phyloP scores from a whole-genome alignment of 129 eudicot species.

The Artemisia annua region DNA sequence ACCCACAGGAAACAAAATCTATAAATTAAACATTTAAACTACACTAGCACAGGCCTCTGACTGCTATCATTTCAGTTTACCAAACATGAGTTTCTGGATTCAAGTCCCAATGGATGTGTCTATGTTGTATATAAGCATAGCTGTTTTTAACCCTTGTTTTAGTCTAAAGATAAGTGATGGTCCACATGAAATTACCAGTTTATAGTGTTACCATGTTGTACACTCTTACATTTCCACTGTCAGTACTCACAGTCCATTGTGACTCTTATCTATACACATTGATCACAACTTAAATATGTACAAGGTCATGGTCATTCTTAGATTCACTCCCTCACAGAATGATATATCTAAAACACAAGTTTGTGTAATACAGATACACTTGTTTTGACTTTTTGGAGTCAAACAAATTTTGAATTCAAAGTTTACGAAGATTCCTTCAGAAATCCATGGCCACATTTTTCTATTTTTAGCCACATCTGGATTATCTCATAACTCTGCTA shows the following conservation, averaged over 20 bases:
- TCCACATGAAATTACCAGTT: slow-evolving; percentile 4
- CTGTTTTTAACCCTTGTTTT: neutral
- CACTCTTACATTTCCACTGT: neutral
- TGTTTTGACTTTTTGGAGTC: slow-evolving; percentile 3
- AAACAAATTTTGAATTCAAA: slow-evolving; percentile 4
- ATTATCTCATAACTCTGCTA: neutral
- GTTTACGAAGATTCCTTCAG: neutral
- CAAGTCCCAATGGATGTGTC: slow-evolving; percentile 1
- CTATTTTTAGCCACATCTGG: neutral
- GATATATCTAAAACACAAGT: neutral
- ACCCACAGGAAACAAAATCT: neutral
- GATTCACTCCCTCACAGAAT: slow-evolving; percentile 19
- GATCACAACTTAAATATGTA: neutral
- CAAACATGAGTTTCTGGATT: slow-evolving; percentile 22
- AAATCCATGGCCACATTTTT: slow-evolving; percentile 12
- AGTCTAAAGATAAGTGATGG: slow-evolving; percentile 9
- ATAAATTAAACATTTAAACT: neutral
- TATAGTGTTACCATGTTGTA: slow-evolving; percentile 1
- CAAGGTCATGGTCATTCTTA: neutral
- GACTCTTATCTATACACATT: slow-evolving; percentile 6
- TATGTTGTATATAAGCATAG: too few species aligned
- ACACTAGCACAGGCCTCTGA: neutral
- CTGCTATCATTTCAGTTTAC: neutral
- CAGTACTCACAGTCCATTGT: neutral
- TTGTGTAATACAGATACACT: slow-evolving; percentile 8